Evolutionary conservation across 805 yeast species (phyloP).

Genomic region (Yarrowia deformans): DNA sequence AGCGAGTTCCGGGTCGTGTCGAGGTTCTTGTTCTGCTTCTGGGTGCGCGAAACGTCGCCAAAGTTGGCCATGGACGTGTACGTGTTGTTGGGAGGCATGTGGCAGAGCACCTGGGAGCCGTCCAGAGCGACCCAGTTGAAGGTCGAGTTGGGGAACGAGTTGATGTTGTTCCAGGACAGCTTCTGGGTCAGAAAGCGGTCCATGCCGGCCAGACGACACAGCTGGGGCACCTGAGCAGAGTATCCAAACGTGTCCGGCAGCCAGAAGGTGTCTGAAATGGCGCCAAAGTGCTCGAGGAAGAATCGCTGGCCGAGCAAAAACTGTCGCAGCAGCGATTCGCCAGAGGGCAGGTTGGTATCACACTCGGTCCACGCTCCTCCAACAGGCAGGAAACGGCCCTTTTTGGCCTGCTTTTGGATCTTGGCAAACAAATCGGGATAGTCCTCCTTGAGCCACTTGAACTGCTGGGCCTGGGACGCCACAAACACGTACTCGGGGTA

Average conservation of each 20-base stretch:
- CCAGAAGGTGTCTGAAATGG: conserved; percentile 82
- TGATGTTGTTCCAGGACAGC: conserved; percentile 95
- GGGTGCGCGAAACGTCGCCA: conserved; percentile 87
- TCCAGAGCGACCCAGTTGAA: conserved; percentile 96
- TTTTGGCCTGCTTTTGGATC: conserved; percentile 64
- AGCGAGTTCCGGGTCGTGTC: conserved; percentile 82
- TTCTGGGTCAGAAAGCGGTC: conserved; percentile 89
- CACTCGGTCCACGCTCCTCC: conserved; percentile 99
- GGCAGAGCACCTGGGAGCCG: conserved; percentile 90
- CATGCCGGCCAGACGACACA: conserved; percentile 86
- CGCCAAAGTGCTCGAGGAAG: conserved; percentile 79
- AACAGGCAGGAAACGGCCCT: conserved; percentile 82
- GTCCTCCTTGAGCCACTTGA: conserved; percentile 85
- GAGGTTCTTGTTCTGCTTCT: conserved; percentile 81
- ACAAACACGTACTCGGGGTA: conserved; percentile 94
- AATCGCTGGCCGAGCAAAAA: conserved; percentile 89
- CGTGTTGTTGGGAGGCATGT: conserved; percentile 98
- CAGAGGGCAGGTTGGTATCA: conserved; percentile 94
- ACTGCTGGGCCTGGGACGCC: conserved; percentile 96
- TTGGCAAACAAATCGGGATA: conserved; percentile 80
- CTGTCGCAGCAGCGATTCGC: conserved; percentile 89
- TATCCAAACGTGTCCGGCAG: conserved; percentile 98
- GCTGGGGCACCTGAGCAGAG: conserved; percentile 92
- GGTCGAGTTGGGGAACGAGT: conserved; percentile 85
- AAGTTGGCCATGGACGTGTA: conserved; percentile 93